phyloP scores from a whole-genome alignment of 2,329 filamentous ascomycete species.

The Talaromyces sp. region DNA sequence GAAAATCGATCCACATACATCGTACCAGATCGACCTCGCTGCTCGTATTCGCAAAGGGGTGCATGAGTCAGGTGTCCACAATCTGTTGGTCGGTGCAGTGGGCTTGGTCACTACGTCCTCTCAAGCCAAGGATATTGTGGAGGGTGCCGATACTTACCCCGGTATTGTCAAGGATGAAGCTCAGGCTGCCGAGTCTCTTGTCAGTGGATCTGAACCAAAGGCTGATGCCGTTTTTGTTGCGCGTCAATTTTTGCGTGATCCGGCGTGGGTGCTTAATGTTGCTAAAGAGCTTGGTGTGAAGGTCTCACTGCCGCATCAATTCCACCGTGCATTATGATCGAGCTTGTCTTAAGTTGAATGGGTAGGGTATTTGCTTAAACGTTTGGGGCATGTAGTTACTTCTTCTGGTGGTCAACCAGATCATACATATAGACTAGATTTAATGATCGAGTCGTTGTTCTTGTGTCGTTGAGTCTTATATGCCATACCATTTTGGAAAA shows the following conservation, averaged over 20 bases:
- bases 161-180: constrained; percentile 24
- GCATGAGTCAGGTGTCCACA: constrained; percentile 32
- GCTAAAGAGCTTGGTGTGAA: constrained; percentile 51
- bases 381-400: background rate
- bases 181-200: constrained; percentile 27
- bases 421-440: background rate
- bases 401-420: background rate
- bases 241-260: constrained; percentile 56
- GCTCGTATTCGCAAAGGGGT: constrained; percentile 45
- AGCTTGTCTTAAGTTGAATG: background rate
- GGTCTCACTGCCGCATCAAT: constrained; percentile 51
- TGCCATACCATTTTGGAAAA: background rate
- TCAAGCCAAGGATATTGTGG: constrained; percentile 5
- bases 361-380: background rate
- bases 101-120: constrained; percentile 48
- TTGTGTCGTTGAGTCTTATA: background rate
- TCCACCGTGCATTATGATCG: constrained; percentile 30
- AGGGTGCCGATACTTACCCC: constrained; percentile 1
- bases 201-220: constrained; percentile 31
- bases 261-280: constrained; percentile 55
- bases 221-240: constrained; percentile 54
- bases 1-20: constrained; percentile 45
- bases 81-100: constrained; percentile 53
- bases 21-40: constrained; percentile 39
- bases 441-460: background rate